Evolutionary conservation across 805 yeast genomes (phyloP).

Genomic region (Myxozyma vanderwaltii): DNA sequence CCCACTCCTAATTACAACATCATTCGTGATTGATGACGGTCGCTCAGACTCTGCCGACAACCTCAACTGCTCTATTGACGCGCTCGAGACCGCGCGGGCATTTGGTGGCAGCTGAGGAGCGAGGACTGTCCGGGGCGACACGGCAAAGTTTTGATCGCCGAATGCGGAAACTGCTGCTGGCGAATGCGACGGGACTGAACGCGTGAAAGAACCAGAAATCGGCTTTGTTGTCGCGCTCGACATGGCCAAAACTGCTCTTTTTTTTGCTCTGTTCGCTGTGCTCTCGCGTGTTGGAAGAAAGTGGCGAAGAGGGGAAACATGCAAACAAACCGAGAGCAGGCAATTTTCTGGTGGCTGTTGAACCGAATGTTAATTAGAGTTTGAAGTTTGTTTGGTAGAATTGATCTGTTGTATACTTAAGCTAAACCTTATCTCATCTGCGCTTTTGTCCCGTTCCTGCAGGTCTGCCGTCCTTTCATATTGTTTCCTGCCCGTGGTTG

Average conservation of each 20-base stretch:
- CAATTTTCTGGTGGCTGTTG: not conserved
- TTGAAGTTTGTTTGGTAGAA: not conserved
- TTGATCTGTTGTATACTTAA: no score
- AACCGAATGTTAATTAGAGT: not conserved
- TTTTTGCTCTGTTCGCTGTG: not conserved
- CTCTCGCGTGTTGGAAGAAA: not conserved
- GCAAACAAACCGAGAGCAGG: not conserved
- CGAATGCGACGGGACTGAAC: slow-evolving; percentile 25
- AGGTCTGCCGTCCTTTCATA: not conserved
- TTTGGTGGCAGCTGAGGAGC: slow-evolving; percentile 9
- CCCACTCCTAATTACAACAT: slow-evolving; percentile 36
- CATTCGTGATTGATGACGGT: slow-evolving; percentile 5
- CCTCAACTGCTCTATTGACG: not conserved
- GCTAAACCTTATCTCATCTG: not conserved
- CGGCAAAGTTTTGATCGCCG: slow-evolving; percentile 21
- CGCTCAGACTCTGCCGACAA: slow-evolving; percentile 19
- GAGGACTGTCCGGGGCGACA: slow-evolving; percentile 25
- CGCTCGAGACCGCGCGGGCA: slow-evolving; percentile 6
- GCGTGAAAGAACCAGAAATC: slow-evolving; percentile 4
- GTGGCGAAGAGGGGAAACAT: not conserved
- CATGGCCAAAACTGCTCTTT: not conserved
- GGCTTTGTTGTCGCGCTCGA: slow-evolving; percentile 8
- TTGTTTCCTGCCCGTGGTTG: not conserved
- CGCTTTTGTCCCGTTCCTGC: not conserved
- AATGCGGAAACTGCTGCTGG: slow-evolving; percentile 29